Base-by-base conservation (phyloP, 2,329 filamentous ascomycete genomes). In the Colletotrichum plurivorum region DNA sequence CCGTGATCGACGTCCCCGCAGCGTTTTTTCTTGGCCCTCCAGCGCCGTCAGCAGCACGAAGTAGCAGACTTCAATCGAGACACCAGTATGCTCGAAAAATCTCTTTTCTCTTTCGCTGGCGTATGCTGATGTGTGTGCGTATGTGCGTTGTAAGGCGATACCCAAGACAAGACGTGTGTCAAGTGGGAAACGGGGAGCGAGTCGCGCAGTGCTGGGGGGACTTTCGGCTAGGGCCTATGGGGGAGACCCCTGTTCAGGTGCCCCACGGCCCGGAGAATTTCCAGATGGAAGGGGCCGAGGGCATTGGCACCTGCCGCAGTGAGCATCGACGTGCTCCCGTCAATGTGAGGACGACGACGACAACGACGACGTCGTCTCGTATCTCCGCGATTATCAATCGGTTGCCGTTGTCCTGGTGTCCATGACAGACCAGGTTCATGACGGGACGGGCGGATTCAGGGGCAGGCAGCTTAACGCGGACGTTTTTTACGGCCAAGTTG, bases 121-220 rank as follows among this genome's bases (percentile, higher is more conserved):
- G 43, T 46, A 18, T 46, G 43, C 12, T n/a, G 18, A 18, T 46
- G 43, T 46, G 43, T 46, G 43, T 46, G 43, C 15, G 43, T 46
- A 2, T 46, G 51, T 13, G 10, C 13, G 22, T 46, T 53, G 53
- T 27, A 58, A 54, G 51, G 46, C 65, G 54, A 68, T 51, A 65
- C 65, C 16, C 53, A 68, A 68, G 61, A 65, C 65, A 65, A 65
- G 65, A 65, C 61, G 20, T 59, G 65, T 68, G 46, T 68, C 65
- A 68, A 68, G 60, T 68, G 25, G 39, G 54, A 31, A 68, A 58
- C 16, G 48, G 53, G 43, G 49, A 41, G 53, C 62, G 60, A 68
- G 54, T 64, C 61, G 52, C 60, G 61, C 49, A 31, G 27, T 31
- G 27, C 27, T 8, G 27, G 27, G 2, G 27, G 27, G 27, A 10